Conservation (phyloP, 352 stramenopile species). For the Phytopythium boreale region DNA sequence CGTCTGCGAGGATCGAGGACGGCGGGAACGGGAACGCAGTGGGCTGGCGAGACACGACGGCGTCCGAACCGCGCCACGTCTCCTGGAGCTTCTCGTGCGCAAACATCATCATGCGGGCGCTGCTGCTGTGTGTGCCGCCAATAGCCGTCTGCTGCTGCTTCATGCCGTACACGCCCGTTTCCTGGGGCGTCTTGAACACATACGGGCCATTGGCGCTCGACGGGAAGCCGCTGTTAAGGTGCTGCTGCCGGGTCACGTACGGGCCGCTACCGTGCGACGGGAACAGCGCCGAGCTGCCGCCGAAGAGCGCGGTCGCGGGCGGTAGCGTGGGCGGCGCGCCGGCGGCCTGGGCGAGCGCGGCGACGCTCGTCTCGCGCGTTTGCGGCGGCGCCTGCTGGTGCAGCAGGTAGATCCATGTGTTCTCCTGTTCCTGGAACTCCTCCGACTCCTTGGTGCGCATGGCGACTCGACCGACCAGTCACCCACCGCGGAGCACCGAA, state of each 20-base stretch:
- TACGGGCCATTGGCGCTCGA: constrained; percentile 14
- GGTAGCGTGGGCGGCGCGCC: constrained; percentile 9
- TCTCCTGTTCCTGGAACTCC: constrained; percentile 47
- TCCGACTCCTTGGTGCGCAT: constrained; percentile 51
- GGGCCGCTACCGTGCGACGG: neutral
- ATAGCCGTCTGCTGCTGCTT: constrained; percentile 11
- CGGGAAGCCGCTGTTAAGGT: constrained; percentile 4
- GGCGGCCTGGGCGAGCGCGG: constrained; percentile 12
- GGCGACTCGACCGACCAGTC: neutral
- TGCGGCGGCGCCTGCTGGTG: constrained; percentile 44
- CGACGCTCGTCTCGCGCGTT: constrained; percentile 14
- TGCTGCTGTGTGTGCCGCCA: neutral
- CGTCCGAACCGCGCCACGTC: neutral
- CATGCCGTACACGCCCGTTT: neutral
- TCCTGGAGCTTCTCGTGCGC: constrained; percentile 22
- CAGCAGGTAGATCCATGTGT: constrained; percentile 54
- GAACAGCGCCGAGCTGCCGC: constrained; percentile 1
- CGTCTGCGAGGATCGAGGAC: neutral
- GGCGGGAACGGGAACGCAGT: neutral
- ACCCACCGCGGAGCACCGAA: neutral
- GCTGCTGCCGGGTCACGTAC: neutral
- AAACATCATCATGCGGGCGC: constrained; percentile 22
- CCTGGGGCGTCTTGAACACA: constrained; percentile 7
- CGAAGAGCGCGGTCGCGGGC: neutral
- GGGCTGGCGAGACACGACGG: neutral